A percentile compares a stretch with the other conserved stretches of the same genome.
Evolutionary conservation across 176 grass and related monocot genomes (phyloP).

Genomic region (Triticum dicoccoides): DNA sequence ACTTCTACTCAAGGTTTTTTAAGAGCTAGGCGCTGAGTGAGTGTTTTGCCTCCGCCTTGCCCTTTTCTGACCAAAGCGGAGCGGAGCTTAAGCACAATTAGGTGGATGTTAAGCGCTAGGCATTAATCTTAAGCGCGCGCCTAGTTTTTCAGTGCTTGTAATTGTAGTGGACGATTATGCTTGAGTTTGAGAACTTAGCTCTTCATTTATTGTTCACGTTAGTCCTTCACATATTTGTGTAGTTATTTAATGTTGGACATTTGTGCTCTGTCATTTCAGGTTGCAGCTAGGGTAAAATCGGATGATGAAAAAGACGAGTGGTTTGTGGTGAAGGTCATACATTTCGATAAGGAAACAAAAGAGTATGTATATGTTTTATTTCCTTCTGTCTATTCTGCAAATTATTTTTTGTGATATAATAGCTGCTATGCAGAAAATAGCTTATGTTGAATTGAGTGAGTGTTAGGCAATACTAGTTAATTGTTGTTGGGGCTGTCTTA

Average conservation of each 20-base stretch:
- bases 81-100: background rate
- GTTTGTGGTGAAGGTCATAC: conserved; percentile 91
- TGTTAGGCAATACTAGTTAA: background rate
- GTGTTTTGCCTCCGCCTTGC: no score
- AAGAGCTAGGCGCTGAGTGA: no score
- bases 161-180: conserved; percentile 17
- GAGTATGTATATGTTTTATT: conserved; percentile 59
- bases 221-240: background rate
- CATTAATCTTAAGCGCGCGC: no score
- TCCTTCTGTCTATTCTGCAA: background rate
- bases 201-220: conserved; percentile 4
- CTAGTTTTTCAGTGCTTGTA: background rate
- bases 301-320: conserved; percentile 97
- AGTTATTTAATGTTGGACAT: conserved; percentile 7
- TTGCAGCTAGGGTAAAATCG: conserved; percentile 80
- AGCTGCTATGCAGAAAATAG: background rate
- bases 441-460: background rate
- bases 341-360: conserved; percentile 94
- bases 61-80: background rate
- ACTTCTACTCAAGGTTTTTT: no score
- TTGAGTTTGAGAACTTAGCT: background rate
- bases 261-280: conserved; percentile 58
- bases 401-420: background rate
- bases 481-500: conserved; percentile 1
- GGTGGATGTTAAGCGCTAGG: no score